Evolutionary conservation across 2,329 filamentous ascomycete genomes (phyloP).

Genomic region (Aspergillus alliaceus): DNA sequence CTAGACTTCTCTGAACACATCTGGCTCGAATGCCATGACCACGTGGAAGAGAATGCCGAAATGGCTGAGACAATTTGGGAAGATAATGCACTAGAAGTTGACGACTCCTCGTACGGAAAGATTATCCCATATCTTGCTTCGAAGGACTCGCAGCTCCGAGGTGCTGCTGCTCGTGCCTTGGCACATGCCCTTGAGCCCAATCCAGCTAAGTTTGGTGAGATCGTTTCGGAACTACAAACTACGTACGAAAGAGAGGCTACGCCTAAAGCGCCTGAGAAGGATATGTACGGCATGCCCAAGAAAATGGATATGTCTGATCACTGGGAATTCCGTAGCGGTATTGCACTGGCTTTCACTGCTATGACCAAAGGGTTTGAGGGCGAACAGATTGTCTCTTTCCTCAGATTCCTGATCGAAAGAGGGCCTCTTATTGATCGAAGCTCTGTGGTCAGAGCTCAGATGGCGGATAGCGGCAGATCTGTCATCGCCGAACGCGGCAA

Average conservation of each 20-base stretch:
- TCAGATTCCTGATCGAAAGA: constrained; percentile 80
- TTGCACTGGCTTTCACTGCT: constrained; percentile 83
- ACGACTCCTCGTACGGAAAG: constrained; percentile 62
- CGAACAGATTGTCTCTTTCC: constrained; percentile 70
- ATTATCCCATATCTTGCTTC: constrained; percentile 79
- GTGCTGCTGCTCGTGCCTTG: constrained; percentile 78
- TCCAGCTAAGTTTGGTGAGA: constrained; percentile 58
- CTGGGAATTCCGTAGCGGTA: constrained; percentile 88
- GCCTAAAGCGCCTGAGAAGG: constrained; percentile 77
- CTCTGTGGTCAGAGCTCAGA: constrained; percentile 74
- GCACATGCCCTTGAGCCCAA: constrained; percentile 69
- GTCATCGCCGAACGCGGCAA: constrained; percentile 82
- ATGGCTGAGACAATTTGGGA: constrained; percentile 90
- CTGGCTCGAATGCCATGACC: constrained; percentile 91
- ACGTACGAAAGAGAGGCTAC: constrained; percentile 79
- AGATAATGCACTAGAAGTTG: constrained; percentile 77
- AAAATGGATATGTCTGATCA: constrained; percentile 85
- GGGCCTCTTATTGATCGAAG: constrained; percentile 86
- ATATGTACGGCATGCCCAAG: constrained; percentile 91
- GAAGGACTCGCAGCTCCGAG: constrained; percentile 76
- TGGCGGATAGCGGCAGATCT: constrained; percentile 84
- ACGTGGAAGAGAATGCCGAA: constrained; percentile 81
- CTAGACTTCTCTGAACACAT: constrained; percentile 84
- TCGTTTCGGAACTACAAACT: constrained; percentile 66
- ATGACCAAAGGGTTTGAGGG: constrained; percentile 70